Base-by-base conservation (phyloP, 805 yeast species). In the Schwanniomyces occidentalis region DNA sequence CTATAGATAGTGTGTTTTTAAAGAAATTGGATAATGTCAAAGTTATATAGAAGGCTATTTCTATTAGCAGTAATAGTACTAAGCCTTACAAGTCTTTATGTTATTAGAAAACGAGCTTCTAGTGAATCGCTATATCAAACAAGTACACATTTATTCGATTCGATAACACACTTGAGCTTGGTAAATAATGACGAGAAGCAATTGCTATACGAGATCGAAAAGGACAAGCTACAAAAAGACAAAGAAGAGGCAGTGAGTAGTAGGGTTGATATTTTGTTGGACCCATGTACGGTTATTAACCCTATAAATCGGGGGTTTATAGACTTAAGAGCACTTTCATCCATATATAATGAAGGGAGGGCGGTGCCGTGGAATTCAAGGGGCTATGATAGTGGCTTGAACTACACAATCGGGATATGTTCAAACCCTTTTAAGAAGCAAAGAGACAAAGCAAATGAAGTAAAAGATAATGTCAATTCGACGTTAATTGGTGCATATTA, bases 341-440 rank as follows among this genome's bases (percentile, higher is more conserved):
- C 75, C 52, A 38, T 64, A 53, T 43, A 73, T 42, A 44, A 80
- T 60, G 66, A 73, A 57, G 65, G 79, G 65, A 43, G 58, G 46
- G 47, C 69, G 6, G n/a, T 41, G 20, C 57, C 82, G 16, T 86
- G 90, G 87, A 59, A 69, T 24, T 79, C 90, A 3, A 73, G 72
- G 41, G 95, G 95, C 0, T 74, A 72, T 54, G 93, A 82, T 44
- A 76, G 75, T 48, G 80, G 80, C 17, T 67, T 63, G 30, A 89
- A 89, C 58, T 89, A 82, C 62, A 83, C 72, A 29, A 12, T 71
- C 47, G 82, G 75, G 7, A 61, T 70, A 28, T 49, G 73, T 52
- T 49, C 80, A 40, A 48, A 75, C 56, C 60, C 76, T 40, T 51
- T 70, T 61, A 49, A 76, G 49, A 38, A 70, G 62, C 13, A 61